Base-by-base conservation (phyloP, 805 yeast genomes). In the Pichia thaimueangensis region DNA sequence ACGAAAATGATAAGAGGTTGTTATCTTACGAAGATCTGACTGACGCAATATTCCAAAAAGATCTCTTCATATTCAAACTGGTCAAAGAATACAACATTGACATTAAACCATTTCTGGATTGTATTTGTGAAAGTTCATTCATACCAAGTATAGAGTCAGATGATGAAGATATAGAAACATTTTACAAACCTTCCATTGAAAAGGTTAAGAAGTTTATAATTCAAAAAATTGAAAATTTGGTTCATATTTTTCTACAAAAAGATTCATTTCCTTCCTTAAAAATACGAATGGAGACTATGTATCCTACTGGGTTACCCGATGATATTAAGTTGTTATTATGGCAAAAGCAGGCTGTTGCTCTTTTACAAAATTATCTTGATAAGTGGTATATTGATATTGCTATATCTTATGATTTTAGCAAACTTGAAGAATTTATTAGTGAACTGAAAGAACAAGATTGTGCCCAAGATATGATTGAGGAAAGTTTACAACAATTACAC, bases 291-390 rank as follows among this genome's bases (percentile, higher is more conserved):
- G n/a, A 29, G 21, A 16, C 41, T 1, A 27, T 42, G 33, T 42
- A 20, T 37, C 31, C 40, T 4, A 28, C 13, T 2, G 38, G 15
- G 2, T 24, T 42, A 21, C 41, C 45, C 9, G 19, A 20, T 12
- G 29, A 37, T 10, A 19, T 42, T 3, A 12, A 22, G 43, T 25
- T 52, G 52, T 11, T 54, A 57, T 12, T 3, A 50, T 47, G 3
- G 58, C 62, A 7, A 61, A 65, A 64, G 41, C 59, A 69, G 41
- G 58, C 82, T 6, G 59, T 79, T 3, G 70, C 73, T 22, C 57
- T 79, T 23, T 46, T 80, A 6, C 69, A 76, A 3, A 69, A 75
- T 3, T 70, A 68, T 47, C 59, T 74, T 2, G 56, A 58, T 16
- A 40, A 49, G 4, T 48, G 45, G n/a, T 55, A 69, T 32, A 33